Evolutionary conservation across 495 filamentous ascomycete species (phyloP).

Genomic region (Stereocaulon alpinum): DNA sequence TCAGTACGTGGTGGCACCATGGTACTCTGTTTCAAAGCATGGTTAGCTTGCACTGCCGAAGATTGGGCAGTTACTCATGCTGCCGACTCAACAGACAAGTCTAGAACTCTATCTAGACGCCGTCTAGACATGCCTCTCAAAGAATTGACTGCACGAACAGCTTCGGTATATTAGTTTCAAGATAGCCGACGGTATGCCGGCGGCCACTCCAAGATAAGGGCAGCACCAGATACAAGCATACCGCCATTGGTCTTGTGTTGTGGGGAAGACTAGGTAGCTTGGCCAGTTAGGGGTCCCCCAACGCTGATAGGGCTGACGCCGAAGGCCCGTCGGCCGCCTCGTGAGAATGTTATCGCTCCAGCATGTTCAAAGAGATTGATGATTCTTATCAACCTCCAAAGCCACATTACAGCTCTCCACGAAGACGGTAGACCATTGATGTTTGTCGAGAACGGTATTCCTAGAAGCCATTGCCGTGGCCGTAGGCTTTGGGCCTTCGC

Average conservation of each 20-base stretch:
- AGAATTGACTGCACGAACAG: background rate
- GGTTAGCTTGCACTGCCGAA: background rate
- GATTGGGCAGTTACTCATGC: background rate
- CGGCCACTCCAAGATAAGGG: slow-evolving; percentile 3
- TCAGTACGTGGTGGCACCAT: background rate
- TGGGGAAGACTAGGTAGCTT: background rate
- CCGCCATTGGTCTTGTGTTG: slow-evolving; percentile 2
- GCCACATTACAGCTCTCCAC: background rate
- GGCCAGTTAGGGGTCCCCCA: background rate
- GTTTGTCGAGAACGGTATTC: background rate
- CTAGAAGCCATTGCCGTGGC: background rate
- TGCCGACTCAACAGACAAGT: background rate
- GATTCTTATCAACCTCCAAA: background rate
- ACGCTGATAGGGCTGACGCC: background rate
- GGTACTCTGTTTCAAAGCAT: background rate
- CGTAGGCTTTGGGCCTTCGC: slow-evolving; percentile 5
- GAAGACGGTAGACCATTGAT: background rate
- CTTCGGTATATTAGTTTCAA: background rate
- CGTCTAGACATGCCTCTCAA: background rate
- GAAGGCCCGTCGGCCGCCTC: slow-evolving; percentile 2
- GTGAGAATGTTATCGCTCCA: background rate
- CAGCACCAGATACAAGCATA: background rate
- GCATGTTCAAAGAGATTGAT: background rate
- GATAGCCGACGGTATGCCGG: slow-evolving; percentile 8
- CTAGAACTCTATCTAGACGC: background rate